Evolutionary conservation across 805 yeast genomes (phyloP), one percentile per base, ranked within the genome.

Genomic region (Torulaspora microellipsoides): DNA sequence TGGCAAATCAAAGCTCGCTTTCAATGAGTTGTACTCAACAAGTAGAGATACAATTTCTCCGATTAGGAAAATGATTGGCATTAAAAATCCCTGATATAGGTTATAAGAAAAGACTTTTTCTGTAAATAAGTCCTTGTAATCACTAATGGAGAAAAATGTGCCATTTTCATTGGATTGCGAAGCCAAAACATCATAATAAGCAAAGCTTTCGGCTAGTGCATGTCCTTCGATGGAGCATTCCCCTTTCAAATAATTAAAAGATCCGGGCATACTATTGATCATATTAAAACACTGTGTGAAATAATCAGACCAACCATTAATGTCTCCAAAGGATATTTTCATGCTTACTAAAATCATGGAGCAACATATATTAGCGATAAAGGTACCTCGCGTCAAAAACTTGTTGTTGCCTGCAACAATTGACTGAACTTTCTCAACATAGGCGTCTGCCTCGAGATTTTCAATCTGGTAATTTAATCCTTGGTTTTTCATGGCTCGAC

Each of bases 141-240:
- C 36, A 15, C 13, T n/a, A 15, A 33, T 33, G 5, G 36, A 33
- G 12, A 15, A 33, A 12, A 33, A 33, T 1, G 36, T 33, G 4
- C 36, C 36, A 33, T 33, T 33, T 12, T 33, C 36, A 33, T 33
- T 33, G 3, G 36, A 33, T 6, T 33, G 36, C 13, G 36, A 33
- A 12, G 36, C 36, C 13, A 33, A 23, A 15, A 33, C 36, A 33
- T 33, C 36, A 33, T 33, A 33, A 33, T 33, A 33, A 15, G 36
- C 36, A 33, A 33, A 33, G 27, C 36, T 33, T 17, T 33, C 36
- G 4, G 36, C 36, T 2, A 33, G 27, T 17, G 20, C 36, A 3
- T 33, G 20, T 5, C 36, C 36, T 33, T 33, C 36, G 12, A 33
- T 33, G 7, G 36, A 33, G 27, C 36, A 33, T 9, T 17, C 27